phyloP scores from a whole-genome alignment of 306 rosid species.

The Glycine tomentella region DNA sequence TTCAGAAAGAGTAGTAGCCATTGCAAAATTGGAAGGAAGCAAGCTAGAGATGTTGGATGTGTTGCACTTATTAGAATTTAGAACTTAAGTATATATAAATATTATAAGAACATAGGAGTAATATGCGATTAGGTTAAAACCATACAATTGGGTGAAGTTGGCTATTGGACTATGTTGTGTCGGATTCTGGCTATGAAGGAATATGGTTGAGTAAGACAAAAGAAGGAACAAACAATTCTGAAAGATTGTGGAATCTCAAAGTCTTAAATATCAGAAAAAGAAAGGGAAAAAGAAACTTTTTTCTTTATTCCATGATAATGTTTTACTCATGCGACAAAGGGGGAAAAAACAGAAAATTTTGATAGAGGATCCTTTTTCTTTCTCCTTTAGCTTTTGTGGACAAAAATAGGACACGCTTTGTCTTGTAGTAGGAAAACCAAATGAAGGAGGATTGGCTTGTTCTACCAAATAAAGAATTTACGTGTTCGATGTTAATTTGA shows the following conservation, averaged over 20 bases:
- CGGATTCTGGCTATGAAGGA: conserved; percentile 50
- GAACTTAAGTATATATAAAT: conserved; percentile 11
- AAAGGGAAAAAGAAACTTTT: neutral
- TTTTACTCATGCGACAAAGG: conserved; percentile 40
- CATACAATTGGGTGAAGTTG: conserved; percentile 56
- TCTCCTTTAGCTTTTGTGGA: conserved; percentile 48
- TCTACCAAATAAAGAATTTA: neutral
- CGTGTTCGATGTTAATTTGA: neutral
- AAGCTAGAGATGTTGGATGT: neutral
- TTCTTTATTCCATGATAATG: conserved; percentile 45
- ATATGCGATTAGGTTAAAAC: conserved; percentile 47
- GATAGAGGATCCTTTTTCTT: conserved; percentile 38
- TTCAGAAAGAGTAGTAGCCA: conserved; percentile 61
- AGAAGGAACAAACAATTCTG: conserved; percentile 53
- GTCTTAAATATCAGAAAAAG: conserved; percentile 28
- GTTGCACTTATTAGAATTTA: conserved; percentile 2
- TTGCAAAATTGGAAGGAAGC: conserved; percentile 31
- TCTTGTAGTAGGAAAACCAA: conserved; percentile 44
- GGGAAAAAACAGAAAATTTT: conserved; percentile 38
- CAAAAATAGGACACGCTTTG: conserved; percentile 50
- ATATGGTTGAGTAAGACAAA: conserved; percentile 58
- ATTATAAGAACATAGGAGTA: neutral
- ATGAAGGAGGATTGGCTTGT: conserved; percentile 18
- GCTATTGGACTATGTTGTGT: conserved; percentile 67
- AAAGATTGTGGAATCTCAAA: conserved; percentile 51